These are phyloP conservation scores for Aspergillus nomiae DNA, from an alignment of 2,329 filamentous ascomycete species.

Conservation along the genomic window DNA sequence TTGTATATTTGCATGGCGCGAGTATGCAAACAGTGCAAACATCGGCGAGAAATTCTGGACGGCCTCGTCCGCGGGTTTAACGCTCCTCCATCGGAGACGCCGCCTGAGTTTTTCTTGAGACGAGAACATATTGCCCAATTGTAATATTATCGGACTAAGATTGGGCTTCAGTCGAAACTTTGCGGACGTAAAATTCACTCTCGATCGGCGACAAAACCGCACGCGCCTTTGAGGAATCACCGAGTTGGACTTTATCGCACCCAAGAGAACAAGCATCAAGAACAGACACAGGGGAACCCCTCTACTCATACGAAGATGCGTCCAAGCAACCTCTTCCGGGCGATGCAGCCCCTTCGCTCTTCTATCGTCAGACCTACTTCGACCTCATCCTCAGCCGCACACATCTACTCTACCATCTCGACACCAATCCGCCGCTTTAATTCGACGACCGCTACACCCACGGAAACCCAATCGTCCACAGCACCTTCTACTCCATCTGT, in stretches of 20 bases:
- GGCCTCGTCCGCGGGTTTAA: conserved; percentile 13
- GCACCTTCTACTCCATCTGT: conserved; percentile 14
- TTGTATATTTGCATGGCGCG: not conserved
- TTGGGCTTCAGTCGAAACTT: not conserved
- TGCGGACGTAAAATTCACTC: not conserved
- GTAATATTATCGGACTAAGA: not conserved
- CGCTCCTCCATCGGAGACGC: conserved; percentile 5
- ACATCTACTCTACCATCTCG: conserved; percentile 19
- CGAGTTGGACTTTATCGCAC: not conserved
- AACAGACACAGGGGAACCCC: not conserved
- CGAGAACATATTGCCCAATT: not conserved
- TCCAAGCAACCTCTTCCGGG: conserved; percentile 33
- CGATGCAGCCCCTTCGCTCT: conserved; percentile 33
- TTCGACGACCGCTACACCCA: conserved; percentile 14
- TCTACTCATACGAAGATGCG: conserved; percentile 25
- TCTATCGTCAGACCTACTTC: conserved; percentile 29
- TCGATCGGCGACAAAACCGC: too few species aligned
- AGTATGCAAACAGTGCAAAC: conserved; percentile 37
- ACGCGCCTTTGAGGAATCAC: not conserved
- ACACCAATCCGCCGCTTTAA: conserved; percentile 13
- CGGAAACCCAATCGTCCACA: conserved; percentile 7
- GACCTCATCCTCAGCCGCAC: conserved; percentile 19
- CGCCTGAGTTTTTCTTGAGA: not conserved
- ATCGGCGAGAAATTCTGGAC: conserved; percentile 32
- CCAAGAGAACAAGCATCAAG: not conserved